Percentiles rank a stretch among this genome's conserved stretches.
These are phyloP conservation scores for Corylus avellana DNA, from an alignment of 306 rosid genomes.

Conservation along the genomic window DNA sequence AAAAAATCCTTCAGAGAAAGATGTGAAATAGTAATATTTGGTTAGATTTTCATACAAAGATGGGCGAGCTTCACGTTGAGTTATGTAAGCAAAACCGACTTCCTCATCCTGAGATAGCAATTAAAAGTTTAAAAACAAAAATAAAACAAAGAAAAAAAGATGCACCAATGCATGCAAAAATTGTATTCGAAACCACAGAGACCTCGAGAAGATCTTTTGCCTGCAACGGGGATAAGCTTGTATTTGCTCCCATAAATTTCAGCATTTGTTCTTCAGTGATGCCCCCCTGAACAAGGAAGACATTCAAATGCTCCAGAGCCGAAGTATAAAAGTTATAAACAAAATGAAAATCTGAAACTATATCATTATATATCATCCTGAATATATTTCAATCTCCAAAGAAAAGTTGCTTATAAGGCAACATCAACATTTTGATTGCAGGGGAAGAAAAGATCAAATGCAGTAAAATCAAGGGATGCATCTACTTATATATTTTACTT, in stretches of 20 bases:
- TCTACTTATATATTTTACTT: background rate
- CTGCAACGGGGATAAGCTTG: slow-evolving; percentile 58
- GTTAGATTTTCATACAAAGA: slow-evolving; percentile 78
- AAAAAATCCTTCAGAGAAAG: background rate
- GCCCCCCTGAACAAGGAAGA: slow-evolving; percentile 66
- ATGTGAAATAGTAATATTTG: slow-evolving; percentile 24
- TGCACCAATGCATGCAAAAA: slow-evolving; percentile 20
- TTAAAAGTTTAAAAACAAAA: background rate
- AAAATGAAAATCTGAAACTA: slow-evolving; percentile 3
- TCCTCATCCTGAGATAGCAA: slow-evolving; percentile 70
- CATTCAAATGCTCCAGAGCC: slow-evolving; percentile 1
- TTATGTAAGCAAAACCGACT: slow-evolving; percentile 87
- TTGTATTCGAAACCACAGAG: slow-evolving; percentile 21
- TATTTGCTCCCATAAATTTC: slow-evolving; percentile 91
- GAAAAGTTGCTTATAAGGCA: slow-evolving; percentile 19
- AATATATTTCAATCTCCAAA: slow-evolving; percentile 18
- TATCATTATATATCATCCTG: slow-evolving; percentile 22
- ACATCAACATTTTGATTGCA: slow-evolving; percentile 6
- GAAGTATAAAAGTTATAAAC: slow-evolving; percentile 1
- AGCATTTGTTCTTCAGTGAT: slow-evolving; percentile 96
- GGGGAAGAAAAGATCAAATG: slow-evolving; percentile 11
- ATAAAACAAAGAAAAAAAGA: background rate
- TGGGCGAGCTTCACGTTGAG: slow-evolving; percentile 88
- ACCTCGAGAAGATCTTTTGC: slow-evolving; percentile 93
- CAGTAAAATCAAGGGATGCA: slow-evolving; percentile 3